Conservation (phyloP, 345 rosid species). For the Rhodamnia argentea region DNA sequence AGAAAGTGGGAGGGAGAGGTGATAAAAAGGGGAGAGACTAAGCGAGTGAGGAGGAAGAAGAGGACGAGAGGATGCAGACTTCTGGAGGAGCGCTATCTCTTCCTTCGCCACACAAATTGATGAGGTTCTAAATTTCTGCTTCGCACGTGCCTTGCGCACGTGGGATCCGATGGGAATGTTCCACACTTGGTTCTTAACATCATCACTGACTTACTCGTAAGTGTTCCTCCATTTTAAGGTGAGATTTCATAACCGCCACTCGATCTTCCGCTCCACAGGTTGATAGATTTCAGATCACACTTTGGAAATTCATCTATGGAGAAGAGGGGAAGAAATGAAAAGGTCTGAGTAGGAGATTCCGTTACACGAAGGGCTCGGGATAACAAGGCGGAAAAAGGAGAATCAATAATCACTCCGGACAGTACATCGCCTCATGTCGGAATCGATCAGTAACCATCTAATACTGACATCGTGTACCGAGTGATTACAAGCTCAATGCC, state of each 20-base stretch:
- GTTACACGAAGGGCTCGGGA: not conserved
- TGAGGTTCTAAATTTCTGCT: not conserved
- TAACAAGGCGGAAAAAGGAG: not conserved
- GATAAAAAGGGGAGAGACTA: not conserved
- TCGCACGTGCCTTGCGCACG: not conserved
- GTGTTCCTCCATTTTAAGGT: not conserved
- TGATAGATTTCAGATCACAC: not conserved
- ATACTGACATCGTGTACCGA: not conserved
- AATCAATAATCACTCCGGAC: not conserved
- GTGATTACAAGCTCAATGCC: not conserved
- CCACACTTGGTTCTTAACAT: not conserved
- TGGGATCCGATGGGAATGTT: not conserved
- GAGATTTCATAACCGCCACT: not conserved
- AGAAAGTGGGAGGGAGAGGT: not conserved
- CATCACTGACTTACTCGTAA: no score
- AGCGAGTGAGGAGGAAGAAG: not conserved
- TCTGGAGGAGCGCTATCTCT: not conserved
- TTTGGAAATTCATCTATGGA: not conserved
- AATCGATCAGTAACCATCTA: not conserved
- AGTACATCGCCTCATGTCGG: not conserved
- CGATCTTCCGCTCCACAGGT: not conserved
- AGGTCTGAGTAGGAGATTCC: not conserved
- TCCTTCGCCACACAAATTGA: slow-evolving; percentile 56
- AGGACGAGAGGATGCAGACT: not conserved
- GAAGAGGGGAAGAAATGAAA: not conserved